Evolutionary conservation across 352 stramenopile species (phyloP).

Genomic region (Phytophthora litchii): DNA sequence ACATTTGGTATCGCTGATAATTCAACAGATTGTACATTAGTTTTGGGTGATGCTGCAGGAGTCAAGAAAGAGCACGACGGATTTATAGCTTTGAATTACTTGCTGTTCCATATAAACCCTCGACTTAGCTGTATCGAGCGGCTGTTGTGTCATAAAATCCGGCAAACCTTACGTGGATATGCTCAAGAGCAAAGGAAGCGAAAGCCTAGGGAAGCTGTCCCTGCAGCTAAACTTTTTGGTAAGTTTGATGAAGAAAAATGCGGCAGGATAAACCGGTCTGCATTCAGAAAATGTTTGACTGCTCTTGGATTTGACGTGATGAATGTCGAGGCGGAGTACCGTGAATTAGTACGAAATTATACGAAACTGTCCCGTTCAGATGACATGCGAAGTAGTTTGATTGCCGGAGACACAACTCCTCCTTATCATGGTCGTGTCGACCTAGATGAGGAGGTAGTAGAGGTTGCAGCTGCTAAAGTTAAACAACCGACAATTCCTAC

Average conservation of each 20-base stretch:
- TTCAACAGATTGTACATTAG: conserved; percentile 1
- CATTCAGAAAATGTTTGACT: conserved; percentile 70
- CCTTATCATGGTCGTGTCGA: conserved; percentile 18
- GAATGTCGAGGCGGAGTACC: conserved; percentile 62
- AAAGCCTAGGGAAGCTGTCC: conserved; percentile 21
- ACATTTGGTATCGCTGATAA: conserved; percentile 20
- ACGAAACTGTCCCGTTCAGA: conserved; percentile 13
- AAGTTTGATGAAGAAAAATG: conserved; percentile 54
- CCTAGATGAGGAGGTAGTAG: conserved; percentile 38
- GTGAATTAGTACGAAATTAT: conserved; percentile 37
- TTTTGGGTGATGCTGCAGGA: background rate
- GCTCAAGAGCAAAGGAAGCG: conserved; percentile 35
- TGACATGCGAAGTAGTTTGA: conserved; percentile 14
- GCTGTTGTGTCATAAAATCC: conserved; percentile 69
- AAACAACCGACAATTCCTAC: conserved; percentile 1
- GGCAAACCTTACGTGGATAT: conserved; percentile 51
- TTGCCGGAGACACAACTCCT: background rate
- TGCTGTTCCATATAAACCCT: conserved; percentile 66
- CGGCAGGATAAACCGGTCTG: conserved; percentile 56
- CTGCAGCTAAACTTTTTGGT: conserved; percentile 51
- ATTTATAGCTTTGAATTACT: conserved; percentile 46
- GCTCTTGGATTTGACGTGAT: conserved; percentile 76
- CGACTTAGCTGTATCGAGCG: conserved; percentile 52
- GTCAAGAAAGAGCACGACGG: background rate
- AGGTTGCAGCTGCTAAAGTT: conserved; percentile 7